Evolutionary conservation across 176 grass and related monocot species (phyloP).

Genomic region (Aegilops tauschii): DNA sequence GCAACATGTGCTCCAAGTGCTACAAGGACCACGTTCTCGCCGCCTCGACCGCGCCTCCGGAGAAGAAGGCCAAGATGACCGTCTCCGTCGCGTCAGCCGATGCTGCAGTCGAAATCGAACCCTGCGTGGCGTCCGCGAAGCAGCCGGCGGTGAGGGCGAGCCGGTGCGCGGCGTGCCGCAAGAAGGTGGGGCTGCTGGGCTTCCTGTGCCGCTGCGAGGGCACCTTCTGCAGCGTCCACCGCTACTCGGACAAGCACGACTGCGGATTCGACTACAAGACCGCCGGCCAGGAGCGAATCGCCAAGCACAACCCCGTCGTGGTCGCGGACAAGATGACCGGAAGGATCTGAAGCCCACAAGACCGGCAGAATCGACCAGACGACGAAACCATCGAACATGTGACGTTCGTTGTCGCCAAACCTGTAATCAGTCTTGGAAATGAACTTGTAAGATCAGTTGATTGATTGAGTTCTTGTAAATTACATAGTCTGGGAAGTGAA

Average conservation of each 20-base stretch:
- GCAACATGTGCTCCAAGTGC: conserved; percentile 55
- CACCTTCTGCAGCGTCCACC: conserved; percentile 49
- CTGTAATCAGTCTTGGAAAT: not conserved
- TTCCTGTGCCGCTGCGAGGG: conserved; percentile 66
- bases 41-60: not conserved
- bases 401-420: not conserved
- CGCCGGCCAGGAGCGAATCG: conserved; percentile 41
- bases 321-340: conserved; percentile 41
- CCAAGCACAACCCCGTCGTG: conserved; percentile 41
- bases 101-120: no score
- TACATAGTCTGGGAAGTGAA: not conserved
- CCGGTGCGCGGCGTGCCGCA: conserved; percentile 52
- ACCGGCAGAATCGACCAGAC: not conserved
- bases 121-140: not conserved
- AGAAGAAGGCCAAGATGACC: conserved; percentile 15
- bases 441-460: no score
- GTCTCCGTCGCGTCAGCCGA: not conserved
- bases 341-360: conserved; percentile 26
- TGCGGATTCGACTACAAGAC: conserved; percentile 61
- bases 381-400: not conserved
- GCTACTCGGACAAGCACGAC: conserved; percentile 41
- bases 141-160: conserved; percentile 11
- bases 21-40: conserved; percentile 11
- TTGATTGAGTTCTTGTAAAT: not conserved
- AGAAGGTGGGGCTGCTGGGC: conserved; percentile 54